Conservation (phyloP, 2,329 filamentous ascomycete species). For the Exutisphaerella laricina region DNA sequence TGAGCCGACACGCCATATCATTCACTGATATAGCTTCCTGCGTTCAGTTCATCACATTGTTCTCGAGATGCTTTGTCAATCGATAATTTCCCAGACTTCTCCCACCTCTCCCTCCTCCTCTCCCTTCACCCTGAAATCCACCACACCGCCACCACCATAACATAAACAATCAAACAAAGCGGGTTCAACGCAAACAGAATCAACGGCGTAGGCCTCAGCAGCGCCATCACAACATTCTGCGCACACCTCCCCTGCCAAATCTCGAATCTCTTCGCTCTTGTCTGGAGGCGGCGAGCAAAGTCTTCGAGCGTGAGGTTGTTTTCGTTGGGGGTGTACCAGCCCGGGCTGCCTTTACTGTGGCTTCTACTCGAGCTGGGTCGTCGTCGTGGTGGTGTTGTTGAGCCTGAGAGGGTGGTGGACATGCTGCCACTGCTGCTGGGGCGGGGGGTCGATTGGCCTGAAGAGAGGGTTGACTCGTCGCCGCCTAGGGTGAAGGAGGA, state of each 20-base stretch:
- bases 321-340: constrained; percentile 30
- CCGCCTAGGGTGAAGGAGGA: not conserved
- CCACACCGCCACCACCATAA: constrained; percentile 20
- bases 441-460: not conserved
- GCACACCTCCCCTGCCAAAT: constrained; percentile 25
- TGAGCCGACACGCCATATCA: no score
- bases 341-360: constrained; percentile 13
- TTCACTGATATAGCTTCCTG: no score
- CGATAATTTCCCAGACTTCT: no score
- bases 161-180: constrained; percentile 24
- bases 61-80: no score
- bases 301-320: constrained; percentile 28
- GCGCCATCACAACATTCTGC: constrained; percentile 31
- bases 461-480: not conserved
- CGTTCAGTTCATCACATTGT: no score
- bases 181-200: constrained; percentile 31
- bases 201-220: constrained; percentile 28
- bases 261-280: constrained; percentile 23
- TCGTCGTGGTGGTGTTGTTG: constrained; percentile 2
- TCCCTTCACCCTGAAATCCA: no score
- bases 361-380: constrained; percentile 2
- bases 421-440: not conserved
- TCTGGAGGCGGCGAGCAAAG: constrained; percentile 25
- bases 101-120: no score
- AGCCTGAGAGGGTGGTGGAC: not conserved